phyloP scores from a whole-genome alignment of 2,329 filamentous ascomycete species.

The Dendryphion nanum region DNA sequence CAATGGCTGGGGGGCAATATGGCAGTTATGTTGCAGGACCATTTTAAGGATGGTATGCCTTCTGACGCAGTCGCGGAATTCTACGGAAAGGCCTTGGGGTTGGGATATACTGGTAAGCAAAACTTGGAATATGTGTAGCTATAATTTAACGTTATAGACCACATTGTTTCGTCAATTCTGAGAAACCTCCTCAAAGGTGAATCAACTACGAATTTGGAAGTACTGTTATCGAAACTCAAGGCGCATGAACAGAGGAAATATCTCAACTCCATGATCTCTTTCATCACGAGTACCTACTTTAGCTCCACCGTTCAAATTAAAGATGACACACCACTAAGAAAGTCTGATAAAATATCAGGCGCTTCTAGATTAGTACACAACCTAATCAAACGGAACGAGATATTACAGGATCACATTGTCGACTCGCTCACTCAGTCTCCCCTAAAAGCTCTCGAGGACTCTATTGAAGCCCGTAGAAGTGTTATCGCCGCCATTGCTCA shows the following conservation, averaged over 20 bases:
- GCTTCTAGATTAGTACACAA: conserved; percentile 20
- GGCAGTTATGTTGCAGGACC: conserved; percentile 45
- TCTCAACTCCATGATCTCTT: conserved; percentile 33
- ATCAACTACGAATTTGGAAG: conserved; percentile 19
- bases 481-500: conserved; percentile 41
- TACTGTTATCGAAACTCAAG: conserved; percentile 45
- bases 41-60: conserved; percentile 36
- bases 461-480: conserved; percentile 33
- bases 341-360: conserved; percentile 21
- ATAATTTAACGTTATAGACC: conserved; percentile 17
- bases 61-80: conserved; percentile 39
- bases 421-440: conserved; percentile 41
- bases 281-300: conserved; percentile 22
- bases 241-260: conserved; percentile 50
- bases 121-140: not conserved
- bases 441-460: conserved; percentile 26
- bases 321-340: conserved; percentile 11
- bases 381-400: conserved; percentile 25
- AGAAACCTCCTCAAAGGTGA: conserved; percentile 4
- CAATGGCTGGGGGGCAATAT: conserved; percentile 71
- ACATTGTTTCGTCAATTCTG: conserved; percentile 15
- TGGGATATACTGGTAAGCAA: conserved; percentile 66
- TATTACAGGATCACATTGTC: conserved; percentile 30
- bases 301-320: conserved; percentile 7
- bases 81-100: conserved; percentile 59